These are phyloP conservation scores for Micromonas pusilla DNA, from an alignment of 139 green algal species.

Conservation along the genomic window DNA sequence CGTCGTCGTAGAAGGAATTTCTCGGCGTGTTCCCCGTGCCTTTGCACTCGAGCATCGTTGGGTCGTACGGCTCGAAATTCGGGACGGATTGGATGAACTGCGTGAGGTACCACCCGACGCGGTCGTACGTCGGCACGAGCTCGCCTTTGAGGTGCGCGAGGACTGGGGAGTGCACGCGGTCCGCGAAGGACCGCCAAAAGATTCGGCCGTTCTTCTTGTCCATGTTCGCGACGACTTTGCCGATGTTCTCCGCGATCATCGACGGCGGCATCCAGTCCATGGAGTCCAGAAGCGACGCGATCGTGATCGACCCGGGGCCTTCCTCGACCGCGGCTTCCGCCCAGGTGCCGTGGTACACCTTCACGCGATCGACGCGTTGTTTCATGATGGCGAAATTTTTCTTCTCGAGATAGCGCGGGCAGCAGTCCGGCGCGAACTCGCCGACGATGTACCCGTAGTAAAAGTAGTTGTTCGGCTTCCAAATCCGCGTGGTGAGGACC, in stretches of 20 bases:
- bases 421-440: slow-evolving; percentile 85
- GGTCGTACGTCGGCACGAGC: slow-evolving; percentile 19
- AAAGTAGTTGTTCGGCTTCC: slow-evolving; percentile 84
- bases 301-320: slow-evolving; percentile 26
- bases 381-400: slow-evolving; percentile 53
- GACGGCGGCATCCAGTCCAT: slow-evolving; percentile 28
- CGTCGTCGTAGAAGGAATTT: slow-evolving; percentile 22
- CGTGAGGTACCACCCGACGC: slow-evolving; percentile 28
- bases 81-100: slow-evolving; percentile 8
- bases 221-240: slow-evolving; percentile 23
- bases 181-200: slow-evolving; percentile 25
- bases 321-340: not conserved
- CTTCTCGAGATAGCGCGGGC: slow-evolving; percentile 81
- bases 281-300: slow-evolving; percentile 22
- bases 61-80: slow-evolving; percentile 22
- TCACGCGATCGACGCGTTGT: slow-evolving; percentile 11
- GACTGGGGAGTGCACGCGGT: slow-evolving; percentile 29
- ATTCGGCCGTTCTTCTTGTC: slow-evolving; percentile 20
- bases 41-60: not conserved
- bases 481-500: slow-evolving; percentile 32
- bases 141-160: slow-evolving; percentile 10
- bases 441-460: slow-evolving; percentile 94
- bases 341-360: slow-evolving; percentile 27
- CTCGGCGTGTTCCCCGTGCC: not conserved
- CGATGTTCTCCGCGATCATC: slow-evolving; percentile 32